Conservation (phyloP, 208 protist genomes). For the Phytomonas sp. region DNA sequence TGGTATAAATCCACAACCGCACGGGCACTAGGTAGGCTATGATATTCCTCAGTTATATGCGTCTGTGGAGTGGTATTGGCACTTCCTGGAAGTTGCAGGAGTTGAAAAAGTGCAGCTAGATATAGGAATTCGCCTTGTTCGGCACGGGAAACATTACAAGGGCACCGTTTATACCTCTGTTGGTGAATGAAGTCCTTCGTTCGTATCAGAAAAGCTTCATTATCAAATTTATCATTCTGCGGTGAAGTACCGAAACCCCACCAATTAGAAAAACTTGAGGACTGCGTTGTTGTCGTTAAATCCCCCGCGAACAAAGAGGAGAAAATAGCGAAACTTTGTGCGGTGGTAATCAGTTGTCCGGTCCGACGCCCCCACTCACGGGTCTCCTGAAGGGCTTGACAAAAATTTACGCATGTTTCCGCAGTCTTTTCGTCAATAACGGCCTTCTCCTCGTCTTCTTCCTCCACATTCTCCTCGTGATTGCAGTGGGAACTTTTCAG, state of each 20-base stretch:
- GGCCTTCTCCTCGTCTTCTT: not conserved
- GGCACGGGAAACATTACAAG: not conserved
- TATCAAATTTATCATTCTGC: slow-evolving; percentile 8
- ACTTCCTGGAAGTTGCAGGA: not conserved
- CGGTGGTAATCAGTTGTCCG: slow-evolving; percentile 17
- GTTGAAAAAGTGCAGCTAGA: not conserved
- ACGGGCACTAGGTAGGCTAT: slow-evolving; percentile 5
- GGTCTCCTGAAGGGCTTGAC: slow-evolving; percentile 14
- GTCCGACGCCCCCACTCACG: slow-evolving; percentile 15
- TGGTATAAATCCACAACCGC: slow-evolving; percentile 26
- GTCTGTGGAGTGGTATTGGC: not conserved
- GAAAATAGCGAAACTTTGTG: slow-evolving; percentile 25
- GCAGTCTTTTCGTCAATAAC: not conserved
- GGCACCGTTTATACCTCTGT: not conserved
- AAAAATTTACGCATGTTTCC: not conserved
- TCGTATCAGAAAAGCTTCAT: slow-evolving; percentile 12
- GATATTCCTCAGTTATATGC: not conserved
- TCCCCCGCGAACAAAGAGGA: slow-evolving; percentile 14
- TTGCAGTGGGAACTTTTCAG: slow-evolving; percentile 12
- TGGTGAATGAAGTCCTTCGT: not conserved
- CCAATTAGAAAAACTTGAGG: not conserved
- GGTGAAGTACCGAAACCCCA: not conserved
- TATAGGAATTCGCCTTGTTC: not conserved
- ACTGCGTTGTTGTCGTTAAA: not conserved
- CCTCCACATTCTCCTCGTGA: not conserved